Evolutionary conservation across 106 monocot genomes (phyloP).

Genomic region (Ottelia alismoides): DNA sequence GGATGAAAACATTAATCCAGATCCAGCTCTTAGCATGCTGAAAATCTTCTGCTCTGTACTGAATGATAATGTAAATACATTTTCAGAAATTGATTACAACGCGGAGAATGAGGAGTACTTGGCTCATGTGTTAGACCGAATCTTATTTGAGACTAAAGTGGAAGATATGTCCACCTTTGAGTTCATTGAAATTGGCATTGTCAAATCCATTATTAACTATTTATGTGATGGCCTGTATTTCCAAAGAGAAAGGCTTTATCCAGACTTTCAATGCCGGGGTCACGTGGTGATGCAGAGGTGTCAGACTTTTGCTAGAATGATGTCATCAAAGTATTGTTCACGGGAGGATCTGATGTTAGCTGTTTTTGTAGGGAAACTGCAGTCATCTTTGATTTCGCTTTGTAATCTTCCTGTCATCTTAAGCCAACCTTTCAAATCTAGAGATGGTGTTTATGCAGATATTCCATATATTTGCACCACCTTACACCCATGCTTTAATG

Average conservation of each 20-base stretch:
- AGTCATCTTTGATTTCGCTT: constrained; percentile 57
- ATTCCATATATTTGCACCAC: constrained; percentile 36
- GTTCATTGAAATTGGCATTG: constrained; percentile 73
- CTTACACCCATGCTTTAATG: constrained; percentile 50
- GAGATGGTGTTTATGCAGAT: constrained; percentile 26
- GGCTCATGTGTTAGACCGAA: constrained; percentile 41
- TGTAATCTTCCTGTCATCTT: constrained; percentile 68
- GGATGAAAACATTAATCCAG: constrained; percentile 23
- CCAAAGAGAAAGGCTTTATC: constrained; percentile 1
- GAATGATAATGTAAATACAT: constrained; percentile 32
- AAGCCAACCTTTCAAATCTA: constrained; percentile 34
- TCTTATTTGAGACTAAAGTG: constrained; percentile 41
- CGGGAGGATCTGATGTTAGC: constrained; percentile 33
- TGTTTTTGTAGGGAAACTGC: constrained; percentile 53
- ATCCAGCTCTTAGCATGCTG: constrained; percentile 48
- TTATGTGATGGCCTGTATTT: constrained; percentile 63
- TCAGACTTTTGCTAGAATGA: constrained; percentile 37
- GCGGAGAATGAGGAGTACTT: constrained; percentile 49
- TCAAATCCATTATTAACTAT: constrained; percentile 58
- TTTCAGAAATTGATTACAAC: constrained; percentile 4
- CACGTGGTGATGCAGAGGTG: constrained; percentile 47
- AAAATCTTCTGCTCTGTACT: constrained; percentile 48
- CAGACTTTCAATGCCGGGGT: constrained; percentile 7
- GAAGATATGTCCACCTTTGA: constrained; percentile 80
- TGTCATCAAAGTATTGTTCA: constrained; percentile 18